Base-by-base conservation (phyloP, 1,284 basidiomycete species). In the Pseudozyma tsukubaensis region DNA sequence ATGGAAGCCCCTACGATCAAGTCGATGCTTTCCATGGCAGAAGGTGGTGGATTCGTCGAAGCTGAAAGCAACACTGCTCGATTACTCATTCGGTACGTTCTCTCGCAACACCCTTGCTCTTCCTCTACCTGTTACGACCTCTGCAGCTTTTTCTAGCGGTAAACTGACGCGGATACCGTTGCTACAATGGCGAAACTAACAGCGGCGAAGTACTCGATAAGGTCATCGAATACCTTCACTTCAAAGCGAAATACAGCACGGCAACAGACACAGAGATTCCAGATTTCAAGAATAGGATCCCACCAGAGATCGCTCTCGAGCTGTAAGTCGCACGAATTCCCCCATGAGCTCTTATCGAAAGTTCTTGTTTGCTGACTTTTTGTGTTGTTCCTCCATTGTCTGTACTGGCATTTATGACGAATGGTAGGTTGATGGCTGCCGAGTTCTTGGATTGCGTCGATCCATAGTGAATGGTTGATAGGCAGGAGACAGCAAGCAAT, bases 161-260 rank as follows among this genome's bases (percentile, higher is more conserved):
- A 11, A 29, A 43, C 52, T 54, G 6, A 54, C 34, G 48, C 65
- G 39, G 59, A 16, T 16, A 4, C 16, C 21, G 54, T 34, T 29
- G 48, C 12, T 35, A 43, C 50, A 3, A 9, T 43, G 19, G 16
- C 16, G 39, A 37, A 29, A 29, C 24, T 2, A 45, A 16, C 77
- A 92, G 92, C 34, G 90, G 89, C 3, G 88, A 90, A 40, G 89
- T 94, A 29, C 89, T 92, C 2, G 92, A 94, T 83, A 93, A 92
- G 80, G 86, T 94, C 35, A 87, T 91, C 42, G 92, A 94, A 83
- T 94, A 92, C 80, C 89, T 94, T 85, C 86, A 88, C 57, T 93
- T 92, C 87, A 92, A 91, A 85, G 86, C 89, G 0, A 86, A 90
- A 63, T 92, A 92, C 81, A 88, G 89, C 60, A 86, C 87, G 14